Evolutionary conservation across 176 grass and related monocot genomes (phyloP).

Genomic region (Musa beccarii): DNA sequence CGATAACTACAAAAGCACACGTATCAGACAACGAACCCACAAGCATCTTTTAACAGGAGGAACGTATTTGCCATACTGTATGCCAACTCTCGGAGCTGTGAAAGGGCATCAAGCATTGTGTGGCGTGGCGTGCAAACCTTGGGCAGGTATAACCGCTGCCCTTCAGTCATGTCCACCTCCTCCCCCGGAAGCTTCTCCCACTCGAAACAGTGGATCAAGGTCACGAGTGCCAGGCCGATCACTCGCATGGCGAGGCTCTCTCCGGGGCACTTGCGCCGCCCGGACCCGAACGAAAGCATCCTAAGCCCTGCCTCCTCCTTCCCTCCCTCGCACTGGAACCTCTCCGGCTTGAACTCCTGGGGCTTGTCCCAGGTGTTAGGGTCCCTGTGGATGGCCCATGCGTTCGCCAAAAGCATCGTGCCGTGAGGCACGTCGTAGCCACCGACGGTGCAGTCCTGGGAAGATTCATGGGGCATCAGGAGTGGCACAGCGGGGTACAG

Average conservation of each 20-base stretch:
- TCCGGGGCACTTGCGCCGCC: constrained; percentile 51
- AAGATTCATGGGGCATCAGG: too few species aligned
- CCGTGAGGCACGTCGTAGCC: too few species aligned
- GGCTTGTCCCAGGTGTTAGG: too few species aligned
- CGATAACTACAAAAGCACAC: too few species aligned
- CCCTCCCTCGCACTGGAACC: background rate
- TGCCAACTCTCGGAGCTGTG: constrained; percentile 5
- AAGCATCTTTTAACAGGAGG: too few species aligned
- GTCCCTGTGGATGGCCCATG: too few species aligned
- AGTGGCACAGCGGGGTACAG: too few species aligned
- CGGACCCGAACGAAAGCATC: constrained; percentile 59
- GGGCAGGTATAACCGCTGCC: constrained; percentile 21
- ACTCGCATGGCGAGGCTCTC: constrained; percentile 44
- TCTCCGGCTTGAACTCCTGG: too few species aligned
- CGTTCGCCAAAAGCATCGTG: too few species aligned
- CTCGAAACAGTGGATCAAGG: constrained; percentile 68
- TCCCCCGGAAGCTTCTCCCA: constrained; percentile 26
- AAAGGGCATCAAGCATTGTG: constrained; percentile 22
- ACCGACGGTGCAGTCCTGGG: too few species aligned
- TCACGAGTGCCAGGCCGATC: constrained; percentile 25
- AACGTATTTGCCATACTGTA: background rate
- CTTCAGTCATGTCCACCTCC: constrained; percentile 44
- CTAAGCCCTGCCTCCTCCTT: constrained; percentile 1
- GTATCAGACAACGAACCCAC: too few species aligned
- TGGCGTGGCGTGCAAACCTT: constrained; percentile 33